Evolutionary conservation across 108 stramenopile species (phyloP).

Genomic region (Pseudonitzschia delicatissima): DNA sequence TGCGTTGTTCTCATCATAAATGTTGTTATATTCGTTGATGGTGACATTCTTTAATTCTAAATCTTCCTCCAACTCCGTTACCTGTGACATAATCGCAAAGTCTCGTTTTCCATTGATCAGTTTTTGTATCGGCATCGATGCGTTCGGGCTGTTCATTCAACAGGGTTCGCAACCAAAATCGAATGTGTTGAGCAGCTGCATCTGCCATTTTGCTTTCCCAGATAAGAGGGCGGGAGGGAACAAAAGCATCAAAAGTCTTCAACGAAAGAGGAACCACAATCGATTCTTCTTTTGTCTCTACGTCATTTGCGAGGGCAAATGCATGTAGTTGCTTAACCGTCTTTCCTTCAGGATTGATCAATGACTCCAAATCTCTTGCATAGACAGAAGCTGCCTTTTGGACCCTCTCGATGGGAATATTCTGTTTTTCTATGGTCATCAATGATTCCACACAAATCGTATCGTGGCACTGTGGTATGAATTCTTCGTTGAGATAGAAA

Average conservation of each 20-base stretch:
- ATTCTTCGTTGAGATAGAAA: constrained; percentile 8
- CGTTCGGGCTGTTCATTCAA: constrained; percentile 32
- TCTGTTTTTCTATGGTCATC: not conserved
- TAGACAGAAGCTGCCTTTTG: constrained; percentile 24
- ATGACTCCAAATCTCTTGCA: constrained; percentile 14
- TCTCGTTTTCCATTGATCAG: constrained; percentile 24
- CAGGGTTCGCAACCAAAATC: constrained; percentile 34
- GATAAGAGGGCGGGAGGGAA: constrained; percentile 7
- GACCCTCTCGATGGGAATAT: constrained; percentile 17
- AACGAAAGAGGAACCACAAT: not conserved
- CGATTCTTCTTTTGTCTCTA: not conserved
- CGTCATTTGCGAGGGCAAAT: not conserved
- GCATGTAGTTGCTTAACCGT: not conserved
- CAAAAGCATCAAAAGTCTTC: not conserved
- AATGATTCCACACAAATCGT: constrained; percentile 6
- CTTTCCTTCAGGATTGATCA: constrained; percentile 6
- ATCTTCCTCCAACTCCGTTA: not conserved
- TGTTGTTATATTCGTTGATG: too few relatives aligned
- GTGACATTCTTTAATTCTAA: not conserved
- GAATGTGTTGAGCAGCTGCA: constrained; percentile 20
- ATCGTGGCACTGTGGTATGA: constrained; percentile 5
- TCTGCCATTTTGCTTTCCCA: constrained; percentile 29
- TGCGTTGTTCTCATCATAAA: too few relatives aligned
- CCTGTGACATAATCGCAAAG: constrained; percentile 17
- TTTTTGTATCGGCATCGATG: not conserved